Evolutionary conservation across 1,284 basidiomycete genomes (phyloP), one percentile per base, ranked within the genome.

Genomic region (Termitomyces sp.): DNA sequence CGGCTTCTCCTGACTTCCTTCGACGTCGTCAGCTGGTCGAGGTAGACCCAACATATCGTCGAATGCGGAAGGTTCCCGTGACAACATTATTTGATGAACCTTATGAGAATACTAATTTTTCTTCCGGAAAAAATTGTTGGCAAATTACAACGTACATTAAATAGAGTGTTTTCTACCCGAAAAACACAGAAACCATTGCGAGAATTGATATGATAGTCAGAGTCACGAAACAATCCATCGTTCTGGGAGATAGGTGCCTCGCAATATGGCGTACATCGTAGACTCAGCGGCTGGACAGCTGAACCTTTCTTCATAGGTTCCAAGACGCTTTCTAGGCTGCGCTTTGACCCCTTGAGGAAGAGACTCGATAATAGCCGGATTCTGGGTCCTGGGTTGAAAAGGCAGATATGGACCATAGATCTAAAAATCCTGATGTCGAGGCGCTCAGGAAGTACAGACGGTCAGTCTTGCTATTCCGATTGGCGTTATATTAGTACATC

Each of bases 21-120:
- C 62, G 37, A 46, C 41, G 38, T 41, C 58, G 30, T 56, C 49
- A 38, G 50, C 49, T 31, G 60, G 54, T 37, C 55, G 58, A 14
- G 66, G 67, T 44, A 72, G 62, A 57, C 62, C 62, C 49, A 76
- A 64, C 68, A 73, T 72, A 57, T 73, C 71, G 18, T 65, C 62
- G 52, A 76, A 75, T 13, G 66, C 71, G 11, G 70, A 75, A 24
- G 70, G 64, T 55, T 76, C 73, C 34, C 72, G 61, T 41, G 65
- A 58, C 11, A 74, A 60, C 35, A 71, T 65, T 35, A 68, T 68
- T 53, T 65, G 69, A 58, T 71, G 72, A 8, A 74, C 69, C 72
- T 72, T 51, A 43, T 21, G 5, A 46, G 16, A 6, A 16, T 31
- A 43, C 35, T 16, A 35, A 30, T 45, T 40, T 49, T 26, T 28